Base-by-base conservation (phyloP, 495 filamentous ascomycete species). In the Podospora appendiculata region DNA sequence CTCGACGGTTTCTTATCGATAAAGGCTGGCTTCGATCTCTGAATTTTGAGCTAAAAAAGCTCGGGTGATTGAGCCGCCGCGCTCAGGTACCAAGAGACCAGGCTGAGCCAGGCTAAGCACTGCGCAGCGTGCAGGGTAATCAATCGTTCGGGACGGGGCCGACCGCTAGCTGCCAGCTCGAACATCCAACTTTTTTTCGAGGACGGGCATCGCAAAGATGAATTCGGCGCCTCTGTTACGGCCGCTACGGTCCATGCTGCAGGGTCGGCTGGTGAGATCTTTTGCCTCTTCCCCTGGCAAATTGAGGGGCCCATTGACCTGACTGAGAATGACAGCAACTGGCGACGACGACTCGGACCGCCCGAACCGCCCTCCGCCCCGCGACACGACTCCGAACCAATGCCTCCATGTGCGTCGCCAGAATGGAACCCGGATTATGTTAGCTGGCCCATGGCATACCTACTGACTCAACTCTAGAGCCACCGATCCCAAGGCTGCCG, bases 201-300 rank as follows among this genome's bases (percentile, higher is more conserved):
- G 45, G 5, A 59, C 52, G 52, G 56, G 41, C 50, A 57, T 7
- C 39, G 54, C 56, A 58, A 52, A 63, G 48, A 69, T 69, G 66
- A 60, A 58, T 51, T 14, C 57, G 51, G 60, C 63, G 45, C 57
- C 60, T 46, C 64, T 69, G 62, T 38, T 69, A 66, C 49, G 64
- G 56, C 64, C 66, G 54, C 44, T 60, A 39, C 60, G 58, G 60
- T 58, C 59, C 41, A 44, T 64, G 13, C 47, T 66, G 35, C 60
- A 63, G 54, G 60, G 62, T 36, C 60, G 58, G 47, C 13, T 63
- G 66, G 66, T 69, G 57, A 36, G 64, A 33, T 17, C 40, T 6
- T 13, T 7, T 13, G 16, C 11, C 9, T 7, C 6, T 0, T 38
- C 17, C 8, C 5, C 43, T 38, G 11, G 9, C 4, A 47, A 12